Base-by-base conservation (phyloP, 441 rosid species). In the Theobroma grandiflorum region DNA sequence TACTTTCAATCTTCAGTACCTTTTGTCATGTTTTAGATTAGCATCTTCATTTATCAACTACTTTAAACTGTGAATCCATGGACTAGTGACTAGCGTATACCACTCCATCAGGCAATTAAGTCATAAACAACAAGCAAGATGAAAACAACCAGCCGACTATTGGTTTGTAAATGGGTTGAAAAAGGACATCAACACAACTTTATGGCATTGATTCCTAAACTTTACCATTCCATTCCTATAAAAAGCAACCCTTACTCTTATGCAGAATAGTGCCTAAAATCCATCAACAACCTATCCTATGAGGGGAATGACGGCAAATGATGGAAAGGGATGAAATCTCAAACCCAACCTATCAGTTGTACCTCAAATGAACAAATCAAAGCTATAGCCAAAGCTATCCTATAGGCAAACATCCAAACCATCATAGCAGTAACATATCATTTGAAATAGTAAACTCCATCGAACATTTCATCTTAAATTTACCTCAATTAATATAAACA, bases 391-490 rank as follows among this genome's bases (percentile, higher is more conserved):
- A 47, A 47, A 70, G 9, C 45, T 42, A 42, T 8, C 38, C 12
- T 49, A 71, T 33, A 50, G 22, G 15, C 61, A 71, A 71, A 10
- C 22, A 69, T 69, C 20, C 38, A 45, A 26, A 69, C 55, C 22
- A 10, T 68, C 8, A 45, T 49, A 45, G 45, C 55, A 45, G 53
- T 6, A 45, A 31, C 45, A 68, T 16, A 5, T 20, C 31, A 31
- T 38, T 10, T 18, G 70, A 65, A 65, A 38, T 35, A 3, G 33
- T 72, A 37, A 72, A 53, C 33, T 35, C 49, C 76, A 53, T 18
- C 74, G 80, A 61, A 47, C 26, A 45, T 62, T 40, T 67, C 63
- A 59, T 74, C 67, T 22, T 6, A 73, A n/a, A 11, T 53, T 35
- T 4, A 40, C 37, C 18, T 20, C 38, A 74, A 40, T 3, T 38